Base-by-base conservation (phyloP, 2,329 filamentous ascomycete species). In the Orbilia blumenaviensis region DNA sequence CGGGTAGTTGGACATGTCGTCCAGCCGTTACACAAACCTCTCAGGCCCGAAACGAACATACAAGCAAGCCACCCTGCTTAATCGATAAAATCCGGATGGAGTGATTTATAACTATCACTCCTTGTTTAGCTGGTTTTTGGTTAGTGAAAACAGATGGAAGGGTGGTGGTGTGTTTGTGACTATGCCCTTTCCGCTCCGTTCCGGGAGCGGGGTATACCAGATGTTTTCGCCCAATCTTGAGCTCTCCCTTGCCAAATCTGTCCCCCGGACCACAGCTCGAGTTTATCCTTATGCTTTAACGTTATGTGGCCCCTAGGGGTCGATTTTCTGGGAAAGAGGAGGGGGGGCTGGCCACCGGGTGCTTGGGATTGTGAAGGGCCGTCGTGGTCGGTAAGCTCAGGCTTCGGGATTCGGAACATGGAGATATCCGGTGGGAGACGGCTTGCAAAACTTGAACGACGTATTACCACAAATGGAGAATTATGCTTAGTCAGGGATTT, bases 121-220 rank as follows among this genome's bases (percentile, higher is more conserved):
- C 29, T 21, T 23, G 12, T 14, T 60, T 27, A n/a, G n/a, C n/a
- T n/a, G n/a, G n/a, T n/a, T n/a, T n/a, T n/a, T n/a, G n/a, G n/a
- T n/a, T n/a, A 29, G 25, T 50, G 46, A 8, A 9, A 29, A 42
- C 18, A 38, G 29, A 23, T 27, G 21, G 41, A 23, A 27, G 46
- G 21, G 21, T 25, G 36, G 29, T 25, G 29, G 21, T 14, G 29
- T 21, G 18, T 4, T 21, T 23, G 21, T 21, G 18, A 36, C 60
- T 34, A 46, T 48, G 48, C 21, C 34, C 34, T 54, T 67, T 67
- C 64, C 64, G 64, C 64, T 58, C 18, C 7, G 64, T 67, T 67
- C 64, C 64, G 64, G 64, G 64, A 60, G 64, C 64, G 64, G 64
- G 64, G 64, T 64, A 23, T 21, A 18, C 9, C 29, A n/a, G n/a